Evolutionary conservation across 2,329 filamentous ascomycete species (phyloP), one percentile per base, ranked within the genome.

Genomic region (Aspergillus neotritici): DNA sequence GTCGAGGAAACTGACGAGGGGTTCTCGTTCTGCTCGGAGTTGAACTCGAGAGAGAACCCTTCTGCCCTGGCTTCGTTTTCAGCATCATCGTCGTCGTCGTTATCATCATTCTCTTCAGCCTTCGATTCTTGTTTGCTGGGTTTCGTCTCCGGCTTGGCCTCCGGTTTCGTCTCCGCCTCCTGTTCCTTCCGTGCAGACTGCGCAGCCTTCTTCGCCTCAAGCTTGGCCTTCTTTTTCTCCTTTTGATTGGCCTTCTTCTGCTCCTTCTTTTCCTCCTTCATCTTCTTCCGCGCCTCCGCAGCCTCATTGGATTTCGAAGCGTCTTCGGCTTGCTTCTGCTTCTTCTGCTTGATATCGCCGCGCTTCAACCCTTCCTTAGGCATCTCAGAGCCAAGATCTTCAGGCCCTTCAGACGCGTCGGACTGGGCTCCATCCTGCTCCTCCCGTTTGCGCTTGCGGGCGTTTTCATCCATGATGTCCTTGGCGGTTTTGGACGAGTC

Each of bases 401-500:
- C 58, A 16, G 21, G 21, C 21, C 73, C 73, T 1, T 51, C 53
- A 15, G 72, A 72, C 4, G 71, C 74, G 14, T 68, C 43, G 12
- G 39, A 37, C 11, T 45, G 40, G 31, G 67, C 70, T 17, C 68
- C 66, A 30, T 74, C 74, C 44, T 82, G 70, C 51, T 84, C 80
- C 41, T 82, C 79, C 21, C 85, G 74, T 70, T 94, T 94, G 47
- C 88, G 80, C 73, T 94, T 94, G 57, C 70, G 71, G 41, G 78
- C 78, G 43, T 86, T 88, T 62, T 94, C 90, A 54, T 94, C 88
- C 80, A 94, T 84, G 49, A 96, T 82, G 66, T 97, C 90, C 65
- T 94, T 91, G 48, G 89, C 91, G 52, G 82, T 93, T 73, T 94
- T 93, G 53, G 84, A 83, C 60, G 88, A 89, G 53, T 91, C 87